Evolutionary conservation across 768 basidiomycete genomes (phyloP), one percentile per base, ranked within the genome.

Genomic region (Tephrocybe rancida): DNA sequence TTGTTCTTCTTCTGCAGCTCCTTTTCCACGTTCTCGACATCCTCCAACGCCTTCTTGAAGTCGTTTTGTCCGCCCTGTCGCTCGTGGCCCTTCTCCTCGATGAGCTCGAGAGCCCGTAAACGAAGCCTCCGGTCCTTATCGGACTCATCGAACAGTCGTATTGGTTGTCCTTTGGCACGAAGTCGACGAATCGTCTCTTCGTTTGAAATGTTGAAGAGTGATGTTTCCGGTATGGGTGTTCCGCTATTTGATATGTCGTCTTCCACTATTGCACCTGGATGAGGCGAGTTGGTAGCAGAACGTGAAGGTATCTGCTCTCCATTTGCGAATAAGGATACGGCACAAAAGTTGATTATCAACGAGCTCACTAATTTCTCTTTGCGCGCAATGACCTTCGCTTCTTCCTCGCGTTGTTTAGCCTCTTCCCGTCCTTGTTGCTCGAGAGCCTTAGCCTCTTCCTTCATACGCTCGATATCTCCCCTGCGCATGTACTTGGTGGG

Each of bases 81-180:
- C 52, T 92, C 88, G 54, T 85, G 81, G 3, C 86, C 90, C 49
- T 87, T 89, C 71, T 95, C 92, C 65, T 99, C 97, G 50, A 98
- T 91, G 32, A 99, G 83, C 67, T 99, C 97, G 14, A 99, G 75
- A 1, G 97, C 96, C 47, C 97, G 84, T 13, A 99, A 73, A 13
- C 97, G 85, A 13, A 98, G 72, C 27, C 95, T 78, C 9, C 97
- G 81, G 24, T 98, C 97, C 73, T 95, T 93, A 74, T 99, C 97
- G 0, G 87, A 85, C 68, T 99, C 97, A 27, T 87, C 97, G 64
- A 99, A 99, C 8, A 99, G 75, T 25, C 94, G 84, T 56, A 98
- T 90, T 3, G 97, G 97, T 66, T 98, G 95, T 21, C 91, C 93
- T 66, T 97, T 96, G 22, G 82, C 76, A 42, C 97, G 87, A 13